Evolutionary conservation across 2,329 filamentous ascomycete species (phyloP).

Genomic region (Botrytis deweyae): DNA sequence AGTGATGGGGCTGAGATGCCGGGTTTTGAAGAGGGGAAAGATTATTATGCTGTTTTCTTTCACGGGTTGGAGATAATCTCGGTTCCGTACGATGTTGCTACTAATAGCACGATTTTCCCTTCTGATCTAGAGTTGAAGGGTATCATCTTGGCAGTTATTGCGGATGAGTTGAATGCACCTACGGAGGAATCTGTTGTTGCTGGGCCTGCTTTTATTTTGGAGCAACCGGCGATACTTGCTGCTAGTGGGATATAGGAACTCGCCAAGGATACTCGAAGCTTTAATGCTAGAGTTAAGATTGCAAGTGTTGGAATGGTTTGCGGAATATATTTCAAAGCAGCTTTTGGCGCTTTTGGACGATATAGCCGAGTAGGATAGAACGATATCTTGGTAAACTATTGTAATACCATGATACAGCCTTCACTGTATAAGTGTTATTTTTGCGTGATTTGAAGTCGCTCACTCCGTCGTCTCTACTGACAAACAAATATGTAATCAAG

Average conservation of each 20-base stretch:
- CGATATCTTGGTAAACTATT: not conserved
- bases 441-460: not conserved
- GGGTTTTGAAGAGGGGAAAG: slow-evolving; percentile 32
- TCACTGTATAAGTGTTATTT: not conserved
- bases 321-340: not conserved
- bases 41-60: slow-evolving; percentile 46
- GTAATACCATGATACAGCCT: not conserved
- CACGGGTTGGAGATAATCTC: slow-evolving; percentile 42
- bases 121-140: slow-evolving; percentile 42
- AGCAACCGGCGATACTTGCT: slow-evolving; percentile 37
- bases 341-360: not conserved
- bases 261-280: not conserved
- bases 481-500: not conserved
- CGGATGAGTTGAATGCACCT: slow-evolving; percentile 41
- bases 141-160: slow-evolving; percentile 42
- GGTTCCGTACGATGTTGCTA: slow-evolving; percentile 41
- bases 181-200: slow-evolving; percentile 43
- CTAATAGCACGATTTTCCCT: slow-evolving; percentile 41
- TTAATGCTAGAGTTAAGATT: not conserved
- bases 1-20: slow-evolving; percentile 33
- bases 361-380: not conserved
- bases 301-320: not conserved
- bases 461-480: not conserved
- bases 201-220: slow-evolving; percentile 42
- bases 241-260: not conserved